Conservation (phyloP, 345 rosid genomes). For the Garcia nutans region DNA sequence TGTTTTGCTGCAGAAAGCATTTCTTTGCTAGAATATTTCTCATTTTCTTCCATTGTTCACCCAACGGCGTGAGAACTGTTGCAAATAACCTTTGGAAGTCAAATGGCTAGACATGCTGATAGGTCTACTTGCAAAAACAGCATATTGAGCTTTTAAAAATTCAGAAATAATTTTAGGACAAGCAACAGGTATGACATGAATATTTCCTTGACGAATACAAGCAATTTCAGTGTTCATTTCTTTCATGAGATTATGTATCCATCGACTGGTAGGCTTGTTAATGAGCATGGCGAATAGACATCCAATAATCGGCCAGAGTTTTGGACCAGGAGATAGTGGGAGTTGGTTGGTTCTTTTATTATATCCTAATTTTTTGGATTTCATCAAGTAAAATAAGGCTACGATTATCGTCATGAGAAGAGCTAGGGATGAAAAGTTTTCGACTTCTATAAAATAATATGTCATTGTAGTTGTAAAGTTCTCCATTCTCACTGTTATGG, state of each 20-base stretch:
- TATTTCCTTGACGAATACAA: slow-evolving; percentile 38
- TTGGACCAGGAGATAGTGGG: too few species aligned
- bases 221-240: slow-evolving; percentile 39
- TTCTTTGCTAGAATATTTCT: slow-evolving; percentile 28
- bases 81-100: slow-evolving; percentile 35
- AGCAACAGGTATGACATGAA: slow-evolving; percentile 39
- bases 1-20: slow-evolving; percentile 27
- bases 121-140: slow-evolving; percentile 44
- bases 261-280: slow-evolving; percentile 38
- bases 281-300: slow-evolving; percentile 17
- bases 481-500: too few species aligned
- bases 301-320: too few species aligned
- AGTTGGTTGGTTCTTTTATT: too few species aligned
- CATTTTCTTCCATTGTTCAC: slow-evolving; percentile 56
- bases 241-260: slow-evolving; percentile 43
- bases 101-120: slow-evolving; percentile 20
- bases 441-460: too few species aligned
- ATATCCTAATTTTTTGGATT: too few species aligned
- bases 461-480: too few species aligned
- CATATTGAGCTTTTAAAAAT: slow-evolving; percentile 41
- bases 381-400: too few species aligned
- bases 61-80: slow-evolving; percentile 29
- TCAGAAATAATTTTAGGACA: slow-evolving; percentile 37
- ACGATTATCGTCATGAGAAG: too few species aligned
- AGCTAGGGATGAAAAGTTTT: too few species aligned